Evolutionary conservation across 345 rosid species (phyloP), one percentile per base, ranked within the genome.

Genomic region (Alliaria petiolata): DNA sequence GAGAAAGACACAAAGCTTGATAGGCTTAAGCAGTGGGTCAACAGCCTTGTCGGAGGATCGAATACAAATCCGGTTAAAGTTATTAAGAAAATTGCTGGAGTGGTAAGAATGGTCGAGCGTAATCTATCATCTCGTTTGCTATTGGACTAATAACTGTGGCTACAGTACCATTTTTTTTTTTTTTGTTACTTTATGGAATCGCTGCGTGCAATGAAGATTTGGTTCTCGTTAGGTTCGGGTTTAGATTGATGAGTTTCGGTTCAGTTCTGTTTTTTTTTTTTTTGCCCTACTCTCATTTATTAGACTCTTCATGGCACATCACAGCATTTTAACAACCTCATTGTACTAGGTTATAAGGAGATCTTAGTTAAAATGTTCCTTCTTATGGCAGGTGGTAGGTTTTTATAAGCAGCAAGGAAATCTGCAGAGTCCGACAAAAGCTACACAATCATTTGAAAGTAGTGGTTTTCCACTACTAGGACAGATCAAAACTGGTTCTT

Each of bases 51-150:
- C 22, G 77, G 40, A 78, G 90, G 89, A 66, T 54, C 83, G n/a
- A n/a, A n/a, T n/a, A n/a, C n/a, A 42, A 81, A 86, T 71, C 92
- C 93, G n/a, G 85, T 84, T 59, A 79, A 76, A 63, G 57, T 85
- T 79, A 81, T 93, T 66, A 89, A 85, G 81, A 88, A 86, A 89
- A 87, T 86, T 64, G 96, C 86, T 11, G 82, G 69, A 76, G 61
- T 88, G 93, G 99, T 95, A 73, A 86, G 87, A 72, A 54, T 17
- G 0, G 3, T 0, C 14, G 7, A 20, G 1, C 26, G 20, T 20
- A 20, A 31, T 17, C 5, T 45, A 62, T 63, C 68, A 46, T 46
- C 67, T 30, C 16, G 0, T 62, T 43, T 61, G 3, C 36, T 36
- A 30, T 26, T 44, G 0, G 16, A 39, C 61, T 15, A 31, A 56